These are phyloP conservation scores for Agaricus blazei DNA, from an alignment of 768 basidiomycete genomes.

Conservation along the genomic window DNA sequence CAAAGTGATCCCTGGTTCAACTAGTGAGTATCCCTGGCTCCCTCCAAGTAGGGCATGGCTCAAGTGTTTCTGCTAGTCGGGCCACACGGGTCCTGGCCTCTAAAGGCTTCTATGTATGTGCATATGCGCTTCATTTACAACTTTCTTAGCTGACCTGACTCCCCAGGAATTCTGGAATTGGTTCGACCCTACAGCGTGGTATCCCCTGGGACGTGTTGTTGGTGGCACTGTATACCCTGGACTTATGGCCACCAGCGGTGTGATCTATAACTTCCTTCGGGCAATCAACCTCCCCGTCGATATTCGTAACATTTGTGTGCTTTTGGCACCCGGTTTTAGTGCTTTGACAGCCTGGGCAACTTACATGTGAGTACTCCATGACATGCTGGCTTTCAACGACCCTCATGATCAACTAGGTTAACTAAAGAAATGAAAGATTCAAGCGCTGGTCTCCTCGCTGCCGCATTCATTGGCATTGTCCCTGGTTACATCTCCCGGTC, in stretches of 20 bases:
- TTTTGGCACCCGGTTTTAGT: constrained; percentile 95
- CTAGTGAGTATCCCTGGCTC: constrained; percentile 58
- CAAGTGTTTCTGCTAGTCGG: constrained; percentile 49
- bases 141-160: not conserved
- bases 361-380: constrained; percentile 63
- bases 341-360: constrained; percentile 96
- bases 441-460: constrained; percentile 93
- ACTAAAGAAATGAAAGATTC: constrained; percentile 96
- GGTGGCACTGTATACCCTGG: constrained; percentile 99
- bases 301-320: constrained; percentile 94
- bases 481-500: constrained; percentile 99
- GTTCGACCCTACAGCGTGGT: constrained; percentile 99
- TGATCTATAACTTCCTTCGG: constrained; percentile 91
- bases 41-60: constrained; percentile 13
- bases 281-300: constrained; percentile 92
- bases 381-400: not conserved
- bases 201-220: constrained; percentile 96
- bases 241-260: constrained; percentile 95
- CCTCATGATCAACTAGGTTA: constrained; percentile 52
- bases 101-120: constrained; percentile 90
- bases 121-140: not conserved
- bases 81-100: constrained; percentile 88
- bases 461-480: constrained; percentile 96
- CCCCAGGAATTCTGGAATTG: constrained; percentile 99
- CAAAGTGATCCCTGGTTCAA: constrained; percentile 98